phyloP scores from a whole-genome alignment of 495 filamentous ascomycete species.

The Venustampulla echinocandica region DNA sequence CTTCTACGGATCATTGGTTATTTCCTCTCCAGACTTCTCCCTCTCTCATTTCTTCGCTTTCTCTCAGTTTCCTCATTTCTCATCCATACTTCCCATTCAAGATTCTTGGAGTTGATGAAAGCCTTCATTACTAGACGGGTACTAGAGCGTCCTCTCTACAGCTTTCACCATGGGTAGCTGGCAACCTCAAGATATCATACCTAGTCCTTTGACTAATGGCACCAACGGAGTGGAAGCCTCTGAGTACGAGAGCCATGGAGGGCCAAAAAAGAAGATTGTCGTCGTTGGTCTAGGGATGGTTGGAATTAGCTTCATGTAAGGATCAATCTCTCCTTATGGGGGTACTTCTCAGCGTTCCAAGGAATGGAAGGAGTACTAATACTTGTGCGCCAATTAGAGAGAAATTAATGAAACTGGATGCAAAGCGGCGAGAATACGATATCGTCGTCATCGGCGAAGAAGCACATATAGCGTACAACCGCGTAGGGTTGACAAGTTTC shows the following conservation, averaged over 20 bases:
- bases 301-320: slow-evolving; percentile 86
- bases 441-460: slow-evolving; percentile 91
- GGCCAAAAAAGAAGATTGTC: slow-evolving; percentile 58
- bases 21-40: background rate
- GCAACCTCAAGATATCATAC: slow-evolving; percentile 21
- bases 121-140: too few species aligned
- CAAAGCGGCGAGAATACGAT: slow-evolving; percentile 66
- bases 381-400: slow-evolving; percentile 47
- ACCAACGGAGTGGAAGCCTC: slow-evolving; percentile 17
- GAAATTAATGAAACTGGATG: slow-evolving; percentile 83
- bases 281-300: slow-evolving; percentile 95
- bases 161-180: too few species aligned
- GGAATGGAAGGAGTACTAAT: slow-evolving; percentile 43
- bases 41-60: background rate
- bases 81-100: background rate
- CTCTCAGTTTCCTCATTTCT: background rate
- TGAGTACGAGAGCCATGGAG: slow-evolving; percentile 17
- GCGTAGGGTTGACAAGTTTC: slow-evolving; percentile 89
- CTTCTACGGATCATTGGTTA: background rate
- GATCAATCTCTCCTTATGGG: slow-evolving; percentile 9
- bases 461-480: slow-evolving; percentile 86
- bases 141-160: too few species aligned
- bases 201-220: slow-evolving; percentile 16
- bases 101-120: background rate
- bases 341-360: slow-evolving; percentile 2